phyloP scores from a whole-genome alignment of 805 yeast genomes.

The Vanderwaltozyma verrucispora region DNA sequence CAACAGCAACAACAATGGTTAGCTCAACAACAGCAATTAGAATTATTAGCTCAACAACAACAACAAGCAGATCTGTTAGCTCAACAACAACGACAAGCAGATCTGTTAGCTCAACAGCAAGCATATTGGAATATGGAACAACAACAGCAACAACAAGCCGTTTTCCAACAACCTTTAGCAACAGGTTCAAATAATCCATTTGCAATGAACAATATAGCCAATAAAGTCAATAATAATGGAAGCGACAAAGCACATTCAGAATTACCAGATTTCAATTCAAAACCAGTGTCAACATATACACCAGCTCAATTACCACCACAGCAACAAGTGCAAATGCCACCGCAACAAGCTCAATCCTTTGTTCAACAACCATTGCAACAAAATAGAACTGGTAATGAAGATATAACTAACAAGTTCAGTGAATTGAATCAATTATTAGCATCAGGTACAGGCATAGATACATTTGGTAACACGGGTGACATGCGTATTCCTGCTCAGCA shows the following conservation, averaged over 20 bases:
- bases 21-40: slow-evolving; percentile 13
- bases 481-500: slow-evolving; percentile 85
- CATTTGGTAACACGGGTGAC: slow-evolving; percentile 43
- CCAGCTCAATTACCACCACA: slow-evolving; percentile 4
- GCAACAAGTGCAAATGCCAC: slow-evolving; percentile 1
- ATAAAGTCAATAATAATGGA: neutral
- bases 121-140: slow-evolving; percentile 16
- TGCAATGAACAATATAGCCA: slow-evolving; percentile 32
- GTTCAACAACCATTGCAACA: slow-evolving; percentile 33
- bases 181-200: slow-evolving; percentile 78
- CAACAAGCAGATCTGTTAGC: slow-evolving; percentile 12
- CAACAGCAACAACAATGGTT: slow-evolving; percentile 23
- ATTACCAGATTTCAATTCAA: slow-evolving; percentile 3
- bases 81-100: slow-evolving; percentile 23
- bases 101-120: no score
- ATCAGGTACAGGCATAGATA: slow-evolving; percentile 85
- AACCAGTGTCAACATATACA: neutral
- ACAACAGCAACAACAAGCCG: slow-evolving; percentile 20
- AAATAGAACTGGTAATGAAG: slow-evolving; percentile 44
- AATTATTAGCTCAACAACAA: slow-evolving; percentile 21
- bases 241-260: slow-evolving; percentile 1
- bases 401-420: slow-evolving; percentile 47
- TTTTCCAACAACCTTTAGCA: slow-evolving; percentile 39
- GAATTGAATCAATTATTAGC: slow-evolving; percentile 73
- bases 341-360: slow-evolving; percentile 5